Base-by-base conservation (phyloP, 2,329 filamentous ascomycete species). In the Ophiostoma sp. region DNA sequence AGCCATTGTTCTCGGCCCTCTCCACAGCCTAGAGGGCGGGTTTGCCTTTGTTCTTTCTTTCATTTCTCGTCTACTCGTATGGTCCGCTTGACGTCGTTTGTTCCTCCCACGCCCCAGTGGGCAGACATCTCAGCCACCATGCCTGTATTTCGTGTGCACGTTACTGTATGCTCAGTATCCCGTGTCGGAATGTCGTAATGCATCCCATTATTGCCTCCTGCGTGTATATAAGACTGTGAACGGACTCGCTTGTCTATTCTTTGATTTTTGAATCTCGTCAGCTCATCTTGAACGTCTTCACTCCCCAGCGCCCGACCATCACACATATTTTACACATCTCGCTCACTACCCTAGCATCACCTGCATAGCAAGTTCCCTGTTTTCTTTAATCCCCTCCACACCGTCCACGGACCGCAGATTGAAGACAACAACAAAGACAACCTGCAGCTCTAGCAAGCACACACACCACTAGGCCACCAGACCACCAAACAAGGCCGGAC, bases 381-480 rank as follows among this genome's bases (percentile, higher is more conserved):
- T 62, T 62, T 57, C 52, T 27, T 33, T 20, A 31, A 33, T 27
- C 52, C 23, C 52, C 44, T 57, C 52, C 23, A 17, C 52, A 57
- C 27, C 23, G 31, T 17, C 39, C 8, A 41, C 13, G 15, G 39
- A 41, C 39, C 10, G 11, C 44, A 48, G 1, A 48, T 13, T 15
- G 15, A 10, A 57, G 27, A 4, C 27, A 8, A 57, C 52, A 57
- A 57, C n/a, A 27, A 62, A 33, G 5, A 62, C 27, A 62, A 33
- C 17, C 60, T 64, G 33, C 60, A 64, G 60, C 31, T 36, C 60
- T 64, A 64, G 60, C 60, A 36, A n/a, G n/a, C n/a, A n/a, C n/a
- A 33, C 23, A 60, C 54, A 31, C n/a, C 54, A 60, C 23, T 60
- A 23, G n/a, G 23, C 31, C 27, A 17, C 57, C 57, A 17, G 27